These are phyloP conservation scores for Novymonas esmeraldas DNA, from an alignment of 208 protist genomes.

Conservation along the genomic window DNA sequence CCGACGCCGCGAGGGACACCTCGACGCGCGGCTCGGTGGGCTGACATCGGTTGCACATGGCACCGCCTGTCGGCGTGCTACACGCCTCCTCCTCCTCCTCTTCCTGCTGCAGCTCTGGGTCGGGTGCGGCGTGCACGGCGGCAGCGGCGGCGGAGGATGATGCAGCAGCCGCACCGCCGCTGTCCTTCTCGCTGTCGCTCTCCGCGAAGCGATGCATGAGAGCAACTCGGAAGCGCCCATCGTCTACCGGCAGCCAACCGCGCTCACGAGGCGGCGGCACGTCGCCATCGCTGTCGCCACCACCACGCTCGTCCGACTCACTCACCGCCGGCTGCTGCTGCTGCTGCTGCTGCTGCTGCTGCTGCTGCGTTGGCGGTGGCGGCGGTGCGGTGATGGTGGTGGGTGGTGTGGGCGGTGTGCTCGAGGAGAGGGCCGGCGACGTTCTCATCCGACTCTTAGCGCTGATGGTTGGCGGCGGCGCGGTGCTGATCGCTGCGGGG, in stretches of 20 bases:
- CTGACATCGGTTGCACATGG: constrained; percentile 26
- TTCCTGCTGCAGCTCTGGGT: constrained; percentile 10
- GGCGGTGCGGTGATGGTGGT: too few relatives aligned
- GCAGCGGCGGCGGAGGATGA: constrained; percentile 15
- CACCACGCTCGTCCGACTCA: neutral
- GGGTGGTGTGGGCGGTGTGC: too few relatives aligned
- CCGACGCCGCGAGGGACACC: constrained; percentile 39
- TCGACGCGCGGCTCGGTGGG: constrained; percentile 47
- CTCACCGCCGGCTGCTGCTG: neutral
- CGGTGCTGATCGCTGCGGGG: too few relatives aligned
- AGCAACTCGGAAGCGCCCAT: constrained; percentile 47
- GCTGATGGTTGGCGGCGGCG: too few relatives aligned
- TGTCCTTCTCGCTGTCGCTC: neutral
- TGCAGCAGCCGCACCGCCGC: neutral
- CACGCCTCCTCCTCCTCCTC: constrained; percentile 16
- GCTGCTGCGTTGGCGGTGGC: too few relatives aligned
- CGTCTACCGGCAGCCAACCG: constrained; percentile 37
- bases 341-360: neutral
- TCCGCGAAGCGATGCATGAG: constrained; percentile 33
- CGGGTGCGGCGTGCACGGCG: constrained; percentile 17
- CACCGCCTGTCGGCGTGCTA: constrained; percentile 21
- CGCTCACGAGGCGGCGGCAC: constrained; percentile 16
- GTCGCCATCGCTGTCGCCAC: neutral
- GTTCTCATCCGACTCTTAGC: too few relatives aligned
- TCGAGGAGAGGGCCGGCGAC: too few relatives aligned